Base-by-base conservation (phyloP, 2,329 filamentous ascomycete genomes). In the Pseudogymnoascus sp. region DNA sequence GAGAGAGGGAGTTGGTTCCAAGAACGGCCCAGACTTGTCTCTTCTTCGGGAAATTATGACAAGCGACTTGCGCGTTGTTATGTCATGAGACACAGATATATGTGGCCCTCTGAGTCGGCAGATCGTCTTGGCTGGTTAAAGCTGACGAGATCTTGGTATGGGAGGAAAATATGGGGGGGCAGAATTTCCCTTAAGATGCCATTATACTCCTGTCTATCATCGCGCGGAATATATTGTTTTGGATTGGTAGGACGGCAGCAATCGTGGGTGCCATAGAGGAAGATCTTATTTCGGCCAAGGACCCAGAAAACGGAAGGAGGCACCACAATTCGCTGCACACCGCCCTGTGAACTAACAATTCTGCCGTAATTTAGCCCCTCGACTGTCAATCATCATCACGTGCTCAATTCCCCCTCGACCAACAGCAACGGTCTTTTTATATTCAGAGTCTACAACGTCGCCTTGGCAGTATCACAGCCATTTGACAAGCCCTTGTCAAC, bases 291-390 rank as follows among this genome's bases (percentile, higher is more conserved):
- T 9, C n/a, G 2, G 45, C 45, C 45, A 52, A 23, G 41, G 23
- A 52, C 41, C 45, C 45, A 52, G 26, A 52, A 19, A 30, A 3
- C 26, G 45, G 45, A 52, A 52, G 45, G 45, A 52, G 45, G 30
- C 45, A 33, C 45, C 45, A 52, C n/a, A 48, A 52, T 52, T 52
- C 23, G 13, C 15, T 33, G 26, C 45, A 52, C 45, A 52, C 45
- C 45, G 45, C 45, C 45, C 45, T 52, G 45, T 52, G 8, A 19
- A 52, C 33, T 30, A 52, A 52, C 45, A 52, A 30, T 52, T 52
- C 45, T 52, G 45, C 45, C 45, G 26, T 52, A 52, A 52, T 52
- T 48, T 52, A 52, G 26, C 45, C 45, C 45, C 55, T 37, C 33
- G 18, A 37, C 15, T 15, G n/a, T 7, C 30, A 35, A 57, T 37